Evolutionary conservation across 805 yeast genomes (phyloP), one percentile per base, ranked within the genome.

Genomic region (Isabelozyma pseudorhagii): DNA sequence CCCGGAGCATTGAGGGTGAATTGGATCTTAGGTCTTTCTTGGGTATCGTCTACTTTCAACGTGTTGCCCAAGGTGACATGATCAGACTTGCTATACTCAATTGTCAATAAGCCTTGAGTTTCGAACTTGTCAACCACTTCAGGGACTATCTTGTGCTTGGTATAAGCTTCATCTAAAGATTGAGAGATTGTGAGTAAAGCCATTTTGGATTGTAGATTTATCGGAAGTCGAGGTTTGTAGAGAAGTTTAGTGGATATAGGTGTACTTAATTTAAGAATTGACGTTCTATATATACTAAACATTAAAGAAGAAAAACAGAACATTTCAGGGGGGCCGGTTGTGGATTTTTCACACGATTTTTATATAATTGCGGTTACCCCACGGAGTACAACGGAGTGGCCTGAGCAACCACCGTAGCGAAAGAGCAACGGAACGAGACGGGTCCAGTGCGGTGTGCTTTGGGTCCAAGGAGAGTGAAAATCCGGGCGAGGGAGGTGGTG

Each of bases 21-120:
- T 54, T 85, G 86, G 49, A 91, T 74, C 31, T 66, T 57, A 36
- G 97, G 97, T 42, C 58, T 60, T n/a, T 66, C 56, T 68, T 87
- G 96, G 27, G 97, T 84, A 43, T 83, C 86, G 3, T 71, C 76
- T 6, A 81, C 84, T 40, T 74, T 65, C 48, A 92, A 72, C 2
- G 84, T 78, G 68, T 91, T 89, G 15, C 97, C 97, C 74, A 89
- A 69, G 0, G 91, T 80, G 34, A 89, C 97, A 49, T 82, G 87
- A 18, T 69, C 66, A n/a, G 82, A 82, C 6, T 57, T 58, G 38
- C 54, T 58, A 64, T 84, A 88, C 42, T 83, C 80, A 52, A 85
- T 83, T 50, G 86, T 80, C 49, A 88, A 70, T 51, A 86, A 69
- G 2, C 84, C 85, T 52, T 78, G 80, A 38, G 82, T 67, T 27